Base-by-base conservation (phyloP, 495 filamentous ascomycete species). In the Cetradonia linearis region DNA sequence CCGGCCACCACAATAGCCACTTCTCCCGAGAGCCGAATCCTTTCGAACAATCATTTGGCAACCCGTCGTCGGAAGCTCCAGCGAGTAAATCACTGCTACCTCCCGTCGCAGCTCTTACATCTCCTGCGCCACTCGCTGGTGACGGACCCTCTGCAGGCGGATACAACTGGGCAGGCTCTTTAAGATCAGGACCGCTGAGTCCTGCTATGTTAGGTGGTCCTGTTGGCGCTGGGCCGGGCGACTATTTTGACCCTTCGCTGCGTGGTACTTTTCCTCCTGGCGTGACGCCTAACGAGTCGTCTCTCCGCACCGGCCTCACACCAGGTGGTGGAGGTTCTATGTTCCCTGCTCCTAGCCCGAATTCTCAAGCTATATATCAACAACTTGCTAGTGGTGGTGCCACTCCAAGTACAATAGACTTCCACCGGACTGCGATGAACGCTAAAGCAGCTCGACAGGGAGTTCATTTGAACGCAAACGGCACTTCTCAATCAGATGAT, bases 121-220 rank as follows among this genome's bases (percentile, higher is more conserved):
- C 94, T 14, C 94, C 93, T 49, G 89, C 91, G 34, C 83, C 85
- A 6, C 70, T 90, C 18, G 71, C 90, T 33, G 87, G 87, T 55
- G 86, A 88, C 52, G 77, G 82, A 71, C 79, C 82, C 67, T 77
- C 77, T 34, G 83, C 81, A 31, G 81, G 68, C 36, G 77, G 76
- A 34, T 88, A 87, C 67, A 83, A 83, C 73, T 97, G 93, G 91
- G 76, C 81, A 49, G 86, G 91, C 67, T 94, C 89, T 27, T 77
- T 98, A 64, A 84, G 93, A 55, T 89, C 91, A 54, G 93, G 93
- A 63, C 93, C 94, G 28, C 72, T 98, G 67, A 97, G 93, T 71
- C 93, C 93, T 73, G 93, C 93, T 59, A 98, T 98, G 93, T 84
- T 98, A 25, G 86, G 91, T 50, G 93, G 91, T 37, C 93, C 88